Conservation (phyloP, 805 yeast species). For the Metschnikowia lunata region DNA sequence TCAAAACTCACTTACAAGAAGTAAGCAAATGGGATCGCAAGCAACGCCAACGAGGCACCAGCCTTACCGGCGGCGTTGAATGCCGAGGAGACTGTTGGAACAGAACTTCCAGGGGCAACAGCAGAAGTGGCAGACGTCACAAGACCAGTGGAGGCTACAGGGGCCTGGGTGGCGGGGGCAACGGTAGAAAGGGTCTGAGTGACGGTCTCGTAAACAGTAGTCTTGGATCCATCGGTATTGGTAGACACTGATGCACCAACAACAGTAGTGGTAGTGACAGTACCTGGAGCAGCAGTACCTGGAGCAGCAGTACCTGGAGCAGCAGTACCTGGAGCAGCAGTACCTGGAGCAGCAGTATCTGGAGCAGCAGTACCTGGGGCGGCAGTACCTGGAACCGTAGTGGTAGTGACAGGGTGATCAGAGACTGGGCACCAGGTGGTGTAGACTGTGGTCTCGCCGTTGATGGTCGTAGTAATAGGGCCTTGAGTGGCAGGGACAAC, state of each 20-base stretch:
- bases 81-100: conserved; percentile 11
- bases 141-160: not conserved
- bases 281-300: too few relatives aligned
- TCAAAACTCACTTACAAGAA: conserved; percentile 23
- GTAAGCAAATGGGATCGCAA: conserved; percentile 34
- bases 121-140: not conserved
- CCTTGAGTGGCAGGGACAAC: conserved; percentile 32
- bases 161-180: conserved; percentile 1
- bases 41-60: conserved; percentile 27
- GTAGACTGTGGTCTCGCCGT: conserved; percentile 17
- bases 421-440: conserved; percentile 38
- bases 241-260: conserved; percentile 4
- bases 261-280: conserved; percentile 1
- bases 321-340: conserved; percentile 18
- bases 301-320: not conserved
- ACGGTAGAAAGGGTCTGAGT: not conserved
- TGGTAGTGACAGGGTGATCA: conserved; percentile 20
- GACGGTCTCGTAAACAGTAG: not conserved
- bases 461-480: conserved; percentile 21
- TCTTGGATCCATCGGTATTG: not conserved
- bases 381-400: conserved; percentile 13
- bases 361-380: conserved; percentile 16
- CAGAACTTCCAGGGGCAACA: conserved; percentile 1
- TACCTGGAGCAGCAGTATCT: conserved; percentile 10
- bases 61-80: conserved; percentile 19